Percentiles rank a stretch among this genome's conserved stretches.
phyloP scores from a whole-genome alignment of 1,139 yeast genomes.

The Candida sanyaensis region DNA sequence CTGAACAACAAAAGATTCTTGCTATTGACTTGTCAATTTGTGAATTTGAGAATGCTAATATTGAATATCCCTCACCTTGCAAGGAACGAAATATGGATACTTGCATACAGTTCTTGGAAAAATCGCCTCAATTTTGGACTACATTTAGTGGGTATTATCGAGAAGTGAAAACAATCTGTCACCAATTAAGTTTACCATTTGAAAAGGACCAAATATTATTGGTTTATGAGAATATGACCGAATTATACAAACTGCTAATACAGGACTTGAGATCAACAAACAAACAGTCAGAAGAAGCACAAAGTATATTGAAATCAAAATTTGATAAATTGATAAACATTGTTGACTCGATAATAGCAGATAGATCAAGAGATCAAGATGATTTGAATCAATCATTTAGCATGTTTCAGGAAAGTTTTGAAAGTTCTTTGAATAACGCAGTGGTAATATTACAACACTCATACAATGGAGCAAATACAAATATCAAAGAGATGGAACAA shows the following conservation, averaged over 20 bases:
- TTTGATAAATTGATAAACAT: constrained; percentile 18
- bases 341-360: constrained; percentile 12
- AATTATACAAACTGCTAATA: constrained; percentile 23
- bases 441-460: constrained; percentile 9
- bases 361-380: constrained; percentile 6
- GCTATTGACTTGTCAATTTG: constrained; percentile 55
- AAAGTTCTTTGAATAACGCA: constrained; percentile 15
- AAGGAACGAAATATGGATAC: constrained; percentile 15
- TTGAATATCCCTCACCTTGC: constrained; percentile 39
- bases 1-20: constrained; percentile 31
- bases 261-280: constrained; percentile 19
- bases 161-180: constrained; percentile 48
- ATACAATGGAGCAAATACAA: constrained; percentile 14
- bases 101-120: constrained; percentile 45
- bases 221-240: constrained; percentile 50
- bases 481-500: constrained; percentile 9
- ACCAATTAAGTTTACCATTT: constrained; percentile 51
- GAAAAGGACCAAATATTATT: constrained; percentile 52
- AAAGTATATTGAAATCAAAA: constrained; percentile 15
- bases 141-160: constrained; percentile 60
- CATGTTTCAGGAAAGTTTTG: constrained; percentile 16
- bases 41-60: constrained; percentile 50
- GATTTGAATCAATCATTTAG: constrained; percentile 14
- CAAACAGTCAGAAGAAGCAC: constrained; percentile 13
- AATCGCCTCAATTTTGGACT: constrained; percentile 59